Base-by-base conservation (phyloP, 805 yeast genomes). In the Candida koratica region DNA sequence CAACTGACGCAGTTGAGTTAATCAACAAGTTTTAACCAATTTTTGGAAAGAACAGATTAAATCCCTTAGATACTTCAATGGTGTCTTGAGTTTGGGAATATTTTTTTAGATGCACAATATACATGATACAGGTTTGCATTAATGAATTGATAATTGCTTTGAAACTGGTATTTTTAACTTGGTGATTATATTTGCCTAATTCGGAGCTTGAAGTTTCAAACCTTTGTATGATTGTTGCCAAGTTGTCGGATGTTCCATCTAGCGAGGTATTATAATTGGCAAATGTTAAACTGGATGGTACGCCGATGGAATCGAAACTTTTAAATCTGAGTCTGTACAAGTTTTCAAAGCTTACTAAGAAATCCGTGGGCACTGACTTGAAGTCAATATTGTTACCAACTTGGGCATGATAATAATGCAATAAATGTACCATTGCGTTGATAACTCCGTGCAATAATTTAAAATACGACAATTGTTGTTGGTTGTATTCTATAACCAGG, bases 221-320 rank as follows among this genome's bases (percentile, higher is more conserved):
- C 4, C 17, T 29, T 12, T 20, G 24, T 4, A 15, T 29, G 12
- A 17, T 23, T 3, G 2, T 9, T 4, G n/a, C 16, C 15, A 13
- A 5, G n/a, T 32, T 25, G 6, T 6, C 12, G 6, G 18, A n/a
- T 10, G 5, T 5, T 7, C 12, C 13, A 1, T 31, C 18, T n/a
- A 44, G 32, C 3, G 42, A 20, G 5, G 18, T 16, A n/a, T 26
- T 3, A 25, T 32, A 42, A 16, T 37, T 32, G 2, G 24, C 19
- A 19, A 30, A 42, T 3, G 31, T 38, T 5, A 42, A 33, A 14
- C 31, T 33, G 1, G 37, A 6, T 5, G 48, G 48, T 6, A 42
- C 41, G n/a, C 45, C 46, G 22, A 44, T 38, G 4, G 46, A 42
- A 20, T 44, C 44, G 22, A 44, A 44, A 15, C 41, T 32, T 25